Base-by-base conservation (phyloP, 441 rosid species). In the Viola pubescens region DNA sequence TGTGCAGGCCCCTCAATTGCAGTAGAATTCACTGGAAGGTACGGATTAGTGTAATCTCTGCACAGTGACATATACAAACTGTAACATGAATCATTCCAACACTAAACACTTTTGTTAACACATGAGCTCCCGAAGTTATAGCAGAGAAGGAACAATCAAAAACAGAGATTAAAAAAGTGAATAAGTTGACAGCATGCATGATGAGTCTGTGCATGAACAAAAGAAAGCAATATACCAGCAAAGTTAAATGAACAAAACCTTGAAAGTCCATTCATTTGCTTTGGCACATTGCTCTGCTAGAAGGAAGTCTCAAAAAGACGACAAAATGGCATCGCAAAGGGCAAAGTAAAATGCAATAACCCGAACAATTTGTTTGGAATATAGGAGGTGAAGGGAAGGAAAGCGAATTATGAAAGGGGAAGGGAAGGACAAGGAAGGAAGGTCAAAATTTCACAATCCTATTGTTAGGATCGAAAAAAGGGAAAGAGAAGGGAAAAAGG, bases 21-120 rank as follows among this genome's bases (percentile, higher is more conserved):
- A 39, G 91, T 88, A 61, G 95, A 92, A 78, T 94, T 94, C 67
- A 94, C 99, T 57, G 97, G 99, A 68, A 94, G 96, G 67, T 88
- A 86, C 6, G 99, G 96, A 72, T 94, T 88, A 72, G 99, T 94
- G 70, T 88, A 94, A 72, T 94, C 99, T 79, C 99, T 90, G 82
- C 66, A 77, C 54, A 42, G 43, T 60, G 4, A 54, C 16, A 55
- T 43, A 67, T 57, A 58, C 13, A 70, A 67, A 63, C 40, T 1
- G 12, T 6, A 14, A 58, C 9, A 59, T 34, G 49, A 26, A 57
- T 58, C 34, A 62, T 46, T 55, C 56, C 42, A 58, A 67, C n/a
- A 51, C 43, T 56, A 5, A 45, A 43, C 56, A 39, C 46, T 19
- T 41, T 43, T 19, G 6, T 1, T 10, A 46, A 67, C 48, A 60